Evolutionary conservation across 2,329 filamentous ascomycete species (phyloP), one percentile per base, ranked within the genome.

Genomic region (Fusarium aywerte): DNA sequence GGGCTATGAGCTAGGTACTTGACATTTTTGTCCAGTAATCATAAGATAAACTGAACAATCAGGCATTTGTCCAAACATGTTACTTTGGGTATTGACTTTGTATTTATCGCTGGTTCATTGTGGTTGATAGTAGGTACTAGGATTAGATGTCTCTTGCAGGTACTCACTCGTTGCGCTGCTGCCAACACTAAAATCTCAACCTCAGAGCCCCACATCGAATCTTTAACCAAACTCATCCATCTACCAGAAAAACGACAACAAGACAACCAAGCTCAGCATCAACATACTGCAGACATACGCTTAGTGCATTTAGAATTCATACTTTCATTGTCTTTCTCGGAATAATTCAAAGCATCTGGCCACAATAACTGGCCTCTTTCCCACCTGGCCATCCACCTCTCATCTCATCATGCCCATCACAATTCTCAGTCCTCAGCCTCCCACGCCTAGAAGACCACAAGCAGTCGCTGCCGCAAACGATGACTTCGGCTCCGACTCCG

Each of bases 381-480:
- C 36, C 44, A 53, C 65, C 54, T 62, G 36, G 27, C 57, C 29
- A 38, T 32, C 21, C 21, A 43, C 59, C 54, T 54, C 61, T 48
- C 62, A 58, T 58, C 58, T 64, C 65, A 71, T 48, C 57, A 84
- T 84, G 82, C 80, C 82, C 71, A 83, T 84, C 76, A 83, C 81
- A 70, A 84, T 84, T 62, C 77, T 80, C 55, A 79, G 77, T 49
- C 82, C 81, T 29, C 75, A 76, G 65, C 75, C 78, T 45, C 67
- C 75, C n/a, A 65, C 75, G 27, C 72, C 69, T 20, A 68, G 38
- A 44, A 70, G 49, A 43, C 65, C 48, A 58, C 69, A 51, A 62
- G 61, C 68, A 39, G 63, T 58, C 13, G 38, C 60, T 38, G 33
- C 53, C 31, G 58, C 69, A 59, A 74, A 74, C 52, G 77, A 78